Conservation (phyloP, 2,329 filamentous ascomycete genomes). For the Mariannaea sp. region DNA sequence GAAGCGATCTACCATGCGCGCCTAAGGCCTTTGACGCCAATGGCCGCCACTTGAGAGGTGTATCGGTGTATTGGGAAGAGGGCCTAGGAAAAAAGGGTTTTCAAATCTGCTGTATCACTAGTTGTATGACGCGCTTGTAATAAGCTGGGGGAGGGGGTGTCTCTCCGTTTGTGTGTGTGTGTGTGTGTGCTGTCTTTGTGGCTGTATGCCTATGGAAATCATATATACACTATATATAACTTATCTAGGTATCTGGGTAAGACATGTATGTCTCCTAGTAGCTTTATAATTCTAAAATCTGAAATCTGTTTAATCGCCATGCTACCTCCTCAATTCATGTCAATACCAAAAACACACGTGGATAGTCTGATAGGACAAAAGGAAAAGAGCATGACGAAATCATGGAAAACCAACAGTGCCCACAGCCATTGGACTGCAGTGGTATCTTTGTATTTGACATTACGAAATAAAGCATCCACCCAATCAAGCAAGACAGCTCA, state of each 20-base stretch:
- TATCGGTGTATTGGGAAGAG: no score
- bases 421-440: slow-evolving; percentile 5
- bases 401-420: neutral
- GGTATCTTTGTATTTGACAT: slow-evolving; percentile 17
- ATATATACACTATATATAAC: neutral
- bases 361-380: no score
- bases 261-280: slow-evolving; percentile 8
- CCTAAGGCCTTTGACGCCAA: slow-evolving; percentile 38
- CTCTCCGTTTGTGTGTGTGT: neutral
- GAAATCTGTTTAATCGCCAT: neutral
- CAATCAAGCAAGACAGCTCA: slow-evolving; percentile 3
- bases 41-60: neutral
- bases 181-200: neutral
- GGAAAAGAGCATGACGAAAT: no score
- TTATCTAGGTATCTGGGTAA: no score
- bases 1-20: slow-evolving; percentile 61
- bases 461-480: slow-evolving; percentile 5
- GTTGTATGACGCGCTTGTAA: slow-evolving; percentile 3
- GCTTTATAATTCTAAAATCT: slow-evolving; percentile 17
- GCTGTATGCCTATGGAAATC: no score
- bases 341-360: no score
- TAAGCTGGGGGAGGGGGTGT: neutral
- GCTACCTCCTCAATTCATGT: no score
- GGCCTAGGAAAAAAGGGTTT: slow-evolving; percentile 22
- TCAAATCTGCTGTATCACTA: slow-evolving; percentile 16